Conservation (phyloP, 176 grass and related monocot genomes). For the Stipa capillata region DNA sequence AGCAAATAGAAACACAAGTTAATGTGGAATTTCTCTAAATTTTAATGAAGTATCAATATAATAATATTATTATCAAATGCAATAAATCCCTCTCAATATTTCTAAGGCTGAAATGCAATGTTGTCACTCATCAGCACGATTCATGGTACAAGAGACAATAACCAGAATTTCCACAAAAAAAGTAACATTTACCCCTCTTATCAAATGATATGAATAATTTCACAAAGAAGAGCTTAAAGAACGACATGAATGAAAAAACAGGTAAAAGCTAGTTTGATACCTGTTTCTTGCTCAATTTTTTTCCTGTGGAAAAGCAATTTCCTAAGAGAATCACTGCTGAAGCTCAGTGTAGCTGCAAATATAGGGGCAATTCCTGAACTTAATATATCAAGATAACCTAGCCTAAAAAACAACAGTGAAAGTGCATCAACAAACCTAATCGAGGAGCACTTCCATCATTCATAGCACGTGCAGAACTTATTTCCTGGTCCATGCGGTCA, state of each 20-base stretch:
- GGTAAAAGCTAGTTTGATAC: conserved; percentile 22
- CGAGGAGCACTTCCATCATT: conserved; percentile 72
- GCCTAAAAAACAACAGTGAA: not conserved
- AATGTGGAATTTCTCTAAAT: not conserved
- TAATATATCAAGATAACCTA: conserved; percentile 7
- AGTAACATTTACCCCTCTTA: not conserved
- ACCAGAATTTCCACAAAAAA: conserved; percentile 1
- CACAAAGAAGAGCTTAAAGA: conserved; percentile 5
- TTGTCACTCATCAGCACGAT: not conserved
- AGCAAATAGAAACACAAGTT: not conserved
- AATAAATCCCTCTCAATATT: too few species aligned
- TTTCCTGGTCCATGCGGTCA: conserved; percentile 85
- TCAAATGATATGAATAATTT: not conserved
- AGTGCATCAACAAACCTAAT: conserved; percentile 50
- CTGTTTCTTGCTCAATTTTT: conserved; percentile 89
- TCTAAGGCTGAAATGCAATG: not conserved
- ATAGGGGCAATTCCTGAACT: conserved; percentile 13
- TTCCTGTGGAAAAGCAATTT: conserved; percentile 75
- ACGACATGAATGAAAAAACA: conserved; percentile 5
- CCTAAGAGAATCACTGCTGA: conserved; percentile 61
- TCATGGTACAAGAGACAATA: not conserved
- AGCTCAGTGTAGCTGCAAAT: conserved; percentile 73
- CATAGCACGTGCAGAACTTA: conserved; percentile 64
- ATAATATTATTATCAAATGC: too few species aligned
- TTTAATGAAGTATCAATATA: not conserved